phyloP scores from a whole-genome alignment of 768 basidiomycete species.

The Tricholomella constricta region DNA sequence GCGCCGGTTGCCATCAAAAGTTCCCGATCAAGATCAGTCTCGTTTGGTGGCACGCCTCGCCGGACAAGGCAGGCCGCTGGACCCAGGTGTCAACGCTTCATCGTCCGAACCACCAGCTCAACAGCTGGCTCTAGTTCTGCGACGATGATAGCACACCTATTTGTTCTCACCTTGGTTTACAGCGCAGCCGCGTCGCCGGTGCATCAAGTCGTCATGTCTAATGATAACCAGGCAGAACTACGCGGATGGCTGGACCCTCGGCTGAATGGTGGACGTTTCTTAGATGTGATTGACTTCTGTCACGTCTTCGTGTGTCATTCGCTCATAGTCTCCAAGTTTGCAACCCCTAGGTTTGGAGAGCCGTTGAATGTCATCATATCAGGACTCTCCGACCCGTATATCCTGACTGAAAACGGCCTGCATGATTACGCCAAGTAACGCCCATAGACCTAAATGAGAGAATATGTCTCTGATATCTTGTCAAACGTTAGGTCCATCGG shows the following conservation, averaged over 20 bases:
- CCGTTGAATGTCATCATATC: slow-evolving; percentile 86
- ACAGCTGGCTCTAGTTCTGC: not conserved
- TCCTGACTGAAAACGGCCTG: slow-evolving; percentile 76
- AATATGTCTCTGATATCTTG: not conserved
- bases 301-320: not conserved
- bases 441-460: too few species aligned
- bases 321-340: slow-evolving; percentile 48
- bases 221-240: not conserved
- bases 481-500: slow-evolving; percentile 62
- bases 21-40: slow-evolving; percentile 1
- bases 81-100: slow-evolving; percentile 6
- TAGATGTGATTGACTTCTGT: slow-evolving; percentile 60
- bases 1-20: slow-evolving; percentile 8
- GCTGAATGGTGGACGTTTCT: slow-evolving; percentile 65
- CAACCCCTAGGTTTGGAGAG: slow-evolving; percentile 67
- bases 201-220: slow-evolving; percentile 11
- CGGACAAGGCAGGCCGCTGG: too few species aligned
- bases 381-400: slow-evolving; percentile 73
- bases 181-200: slow-evolving; percentile 7
- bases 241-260: slow-evolving; percentile 70
- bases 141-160: slow-evolving; percentile 1
- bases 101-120: not conserved
- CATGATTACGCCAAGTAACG: slow-evolving; percentile 66
- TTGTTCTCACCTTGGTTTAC: not conserved
- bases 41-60: not conserved